A percentile compares a stretch with the other conserved stretches of the same genome.
phyloP scores from a whole-genome alignment of 495 filamentous ascomycete species.

The Extremus antarcticus region DNA sequence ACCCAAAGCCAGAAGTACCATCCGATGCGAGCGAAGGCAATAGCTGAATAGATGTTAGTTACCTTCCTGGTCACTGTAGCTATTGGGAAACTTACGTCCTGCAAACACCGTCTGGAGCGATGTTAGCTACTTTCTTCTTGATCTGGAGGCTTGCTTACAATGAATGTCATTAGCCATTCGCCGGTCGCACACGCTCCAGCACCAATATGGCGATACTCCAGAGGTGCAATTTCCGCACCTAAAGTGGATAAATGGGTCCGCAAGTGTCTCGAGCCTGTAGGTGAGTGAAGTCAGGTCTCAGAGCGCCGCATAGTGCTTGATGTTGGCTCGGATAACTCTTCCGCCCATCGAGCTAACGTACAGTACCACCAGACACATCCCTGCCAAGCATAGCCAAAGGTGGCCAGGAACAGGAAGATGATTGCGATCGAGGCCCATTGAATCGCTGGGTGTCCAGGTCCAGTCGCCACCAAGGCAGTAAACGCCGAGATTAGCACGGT shows the following conservation, averaged over 20 bases:
- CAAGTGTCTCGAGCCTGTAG: no score
- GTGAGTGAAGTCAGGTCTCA: no score
- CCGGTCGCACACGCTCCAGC: slow-evolving; percentile 9
- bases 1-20: slow-evolving; percentile 24
- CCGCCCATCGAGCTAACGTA: no score
- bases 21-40: slow-evolving; percentile 16
- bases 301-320: no score
- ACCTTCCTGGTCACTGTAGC: background rate
- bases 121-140: no score
- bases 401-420: slow-evolving; percentile 16
- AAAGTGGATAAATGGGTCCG: no score
- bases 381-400: slow-evolving; percentile 22
- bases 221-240: slow-evolving; percentile 8
- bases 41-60: slow-evolving; percentile 5
- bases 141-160: no score
- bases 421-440: slow-evolving; percentile 18
- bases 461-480: slow-evolving; percentile 12
- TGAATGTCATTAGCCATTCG: slow-evolving; percentile 12
- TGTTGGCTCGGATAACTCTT: no score
- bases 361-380: slow-evolving; percentile 21
- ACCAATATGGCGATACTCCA: slow-evolving; percentile 21
- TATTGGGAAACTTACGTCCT: slow-evolving; percentile 11
- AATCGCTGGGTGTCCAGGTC: background rate
- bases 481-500: slow-evolving; percentile 19
- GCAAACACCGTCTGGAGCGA: slow-evolving; percentile 21